Conservation (phyloP, 1,284 basidiomycete species). For the Ceratobasidium theobromae region DNA sequence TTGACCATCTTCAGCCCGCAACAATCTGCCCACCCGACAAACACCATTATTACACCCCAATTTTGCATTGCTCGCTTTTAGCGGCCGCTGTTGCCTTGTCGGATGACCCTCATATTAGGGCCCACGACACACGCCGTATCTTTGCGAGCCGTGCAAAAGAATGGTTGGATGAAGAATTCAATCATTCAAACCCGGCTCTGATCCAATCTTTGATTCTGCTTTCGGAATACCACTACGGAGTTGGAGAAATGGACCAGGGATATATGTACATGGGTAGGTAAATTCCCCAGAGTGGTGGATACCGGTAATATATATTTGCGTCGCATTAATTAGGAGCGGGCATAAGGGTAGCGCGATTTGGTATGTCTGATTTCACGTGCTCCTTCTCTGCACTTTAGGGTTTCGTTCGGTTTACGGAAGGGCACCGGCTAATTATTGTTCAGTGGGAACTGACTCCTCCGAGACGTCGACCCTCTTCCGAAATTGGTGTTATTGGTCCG, state of each 20-base stretch:
- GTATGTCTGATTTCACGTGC: neutral
- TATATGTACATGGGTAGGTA: slow-evolving; percentile 27
- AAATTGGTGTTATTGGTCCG: slow-evolving; percentile 17
- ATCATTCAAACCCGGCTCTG: neutral
- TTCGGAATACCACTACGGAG: slow-evolving; percentile 12
- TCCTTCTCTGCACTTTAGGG: neutral
- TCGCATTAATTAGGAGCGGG: slow-evolving; percentile 10
- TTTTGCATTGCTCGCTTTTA: slow-evolving; percentile 17
- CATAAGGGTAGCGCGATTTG: neutral
- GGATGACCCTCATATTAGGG: neutral
- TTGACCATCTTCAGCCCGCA: neutral
- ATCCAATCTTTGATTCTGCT: slow-evolving; percentile 6
- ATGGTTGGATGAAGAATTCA: slow-evolving; percentile 19
- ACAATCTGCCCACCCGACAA: neutral
- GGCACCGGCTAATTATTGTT: neutral
- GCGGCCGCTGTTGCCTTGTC: slow-evolving; percentile 12
- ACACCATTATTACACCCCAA: neutral
- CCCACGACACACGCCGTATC: neutral
- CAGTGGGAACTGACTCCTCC: neutral
- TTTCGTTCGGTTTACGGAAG: neutral
- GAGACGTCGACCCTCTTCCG: too few relatives aligned
- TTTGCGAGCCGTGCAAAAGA: slow-evolving; percentile 22
- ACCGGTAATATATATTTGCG: neutral
- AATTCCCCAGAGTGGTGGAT: neutral
- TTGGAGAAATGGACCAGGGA: slow-evolving; percentile 14